Conservation (phyloP, 1,284 basidiomycete species). For the Cystobasidium sp. region DNA sequence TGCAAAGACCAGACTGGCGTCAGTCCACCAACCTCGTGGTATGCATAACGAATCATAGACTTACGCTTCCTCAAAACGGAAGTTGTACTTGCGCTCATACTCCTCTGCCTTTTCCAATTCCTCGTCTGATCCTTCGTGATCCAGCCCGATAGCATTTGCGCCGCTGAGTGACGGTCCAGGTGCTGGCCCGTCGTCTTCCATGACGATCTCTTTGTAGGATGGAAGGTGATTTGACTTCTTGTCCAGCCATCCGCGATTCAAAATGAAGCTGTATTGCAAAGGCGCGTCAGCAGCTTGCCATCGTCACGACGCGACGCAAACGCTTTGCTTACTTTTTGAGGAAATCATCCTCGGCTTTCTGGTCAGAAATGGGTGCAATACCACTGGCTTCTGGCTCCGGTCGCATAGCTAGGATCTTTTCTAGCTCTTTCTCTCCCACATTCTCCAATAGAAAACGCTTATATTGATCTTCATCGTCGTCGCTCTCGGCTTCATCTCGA, state of each 20-base stretch:
- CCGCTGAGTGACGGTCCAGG: slow-evolving; percentile 50
- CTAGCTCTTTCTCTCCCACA: slow-evolving; percentile 73
- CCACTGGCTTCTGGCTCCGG: slow-evolving; percentile 13
- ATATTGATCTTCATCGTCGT: slow-evolving; percentile 78
- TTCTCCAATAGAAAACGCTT: slow-evolving; percentile 76
- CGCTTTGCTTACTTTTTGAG: slow-evolving; percentile 46
- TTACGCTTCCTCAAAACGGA: slow-evolving; percentile 89
- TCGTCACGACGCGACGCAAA: neutral
- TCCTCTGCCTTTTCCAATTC: slow-evolving; percentile 72
- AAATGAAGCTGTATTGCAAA: slow-evolving; percentile 71
- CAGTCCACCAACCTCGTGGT: neutral
- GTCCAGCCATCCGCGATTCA: slow-evolving; percentile 95
- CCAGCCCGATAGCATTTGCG: slow-evolving; percentile 51
- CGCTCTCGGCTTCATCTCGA: slow-evolving; percentile 72
- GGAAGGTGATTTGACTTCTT: slow-evolving; percentile 68
- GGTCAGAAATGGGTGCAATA: neutral
- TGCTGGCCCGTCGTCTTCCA: slow-evolving; percentile 46
- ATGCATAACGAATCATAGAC: slow-evolving; percentile 55
- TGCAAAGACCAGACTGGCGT: slow-evolving; percentile 53
- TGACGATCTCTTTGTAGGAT: slow-evolving; percentile 78
- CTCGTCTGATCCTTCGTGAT: slow-evolving; percentile 60
- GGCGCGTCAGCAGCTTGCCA: neutral
- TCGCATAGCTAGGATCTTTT: slow-evolving; percentile 36
- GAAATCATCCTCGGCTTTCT: slow-evolving; percentile 32
- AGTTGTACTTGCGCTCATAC: slow-evolving; percentile 86